Conservation (phyloP, 345 rosid genomes). For the Gossypium stocksii region DNA sequence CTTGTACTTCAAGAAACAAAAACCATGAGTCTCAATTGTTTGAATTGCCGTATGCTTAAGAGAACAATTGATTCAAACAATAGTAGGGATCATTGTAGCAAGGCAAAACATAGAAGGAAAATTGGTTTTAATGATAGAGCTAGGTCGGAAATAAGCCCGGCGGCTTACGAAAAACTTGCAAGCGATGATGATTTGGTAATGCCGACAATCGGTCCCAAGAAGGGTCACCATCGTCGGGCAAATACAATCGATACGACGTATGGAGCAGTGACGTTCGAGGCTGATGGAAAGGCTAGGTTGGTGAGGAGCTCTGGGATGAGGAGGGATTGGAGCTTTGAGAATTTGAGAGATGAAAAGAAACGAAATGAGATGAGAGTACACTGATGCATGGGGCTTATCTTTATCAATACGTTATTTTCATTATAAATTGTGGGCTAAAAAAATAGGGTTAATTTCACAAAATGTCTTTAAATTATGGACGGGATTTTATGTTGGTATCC, state of each 20-base stretch:
- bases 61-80: not conserved
- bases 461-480: no score
- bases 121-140: not conserved
- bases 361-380: not conserved
- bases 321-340: conserved; percentile 1
- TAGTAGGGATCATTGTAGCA: not conserved
- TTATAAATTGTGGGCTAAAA: not conserved
- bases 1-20: not conserved
- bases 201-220: not conserved
- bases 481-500: no score
- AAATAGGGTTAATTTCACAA: no score
- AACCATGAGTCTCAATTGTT: not conserved
- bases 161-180: not conserved
- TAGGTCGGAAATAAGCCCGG: not conserved
- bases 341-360: not conserved
- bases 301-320: not conserved
- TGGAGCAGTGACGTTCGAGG: not conserved
- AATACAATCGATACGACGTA: not conserved
- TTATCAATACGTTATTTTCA: not conserved
- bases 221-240: not conserved
- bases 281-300: not conserved
- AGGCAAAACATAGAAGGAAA: not conserved
- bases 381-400: not conserved
- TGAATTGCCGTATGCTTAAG: not conserved
- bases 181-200: not conserved